phyloP scores from a whole-genome alignment of 495 filamentous ascomycete genomes.

The Podospora pseudoanserina region DNA sequence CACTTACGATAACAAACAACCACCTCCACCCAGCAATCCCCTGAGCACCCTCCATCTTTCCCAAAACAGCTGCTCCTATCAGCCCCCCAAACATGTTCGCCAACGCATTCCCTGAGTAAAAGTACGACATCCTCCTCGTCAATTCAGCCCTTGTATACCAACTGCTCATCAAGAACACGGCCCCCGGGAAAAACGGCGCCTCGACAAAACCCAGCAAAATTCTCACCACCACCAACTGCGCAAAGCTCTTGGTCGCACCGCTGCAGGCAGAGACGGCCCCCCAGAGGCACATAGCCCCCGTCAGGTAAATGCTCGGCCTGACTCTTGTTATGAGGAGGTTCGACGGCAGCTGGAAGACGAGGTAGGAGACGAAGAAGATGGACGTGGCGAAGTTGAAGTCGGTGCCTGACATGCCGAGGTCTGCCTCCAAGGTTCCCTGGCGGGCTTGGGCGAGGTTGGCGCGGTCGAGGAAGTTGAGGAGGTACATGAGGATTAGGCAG shows the following conservation, averaged over 20 bases:
- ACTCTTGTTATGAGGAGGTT: conserved; percentile 51
- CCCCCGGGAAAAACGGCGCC: conserved; percentile 51
- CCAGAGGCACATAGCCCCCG: conserved; percentile 57
- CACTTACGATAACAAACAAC: conserved; percentile 29
- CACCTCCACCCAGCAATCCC: conserved; percentile 42
- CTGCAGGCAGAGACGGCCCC: conserved; percentile 57
- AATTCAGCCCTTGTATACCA: conserved; percentile 52
- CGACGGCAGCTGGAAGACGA: conserved; percentile 54
- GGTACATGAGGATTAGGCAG: conserved; percentile 42
- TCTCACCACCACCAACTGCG: conserved; percentile 53
- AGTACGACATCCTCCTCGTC: conserved; percentile 51
- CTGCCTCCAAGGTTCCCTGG: conserved; percentile 44
- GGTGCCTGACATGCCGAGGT: conserved; percentile 44
- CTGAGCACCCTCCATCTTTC: conserved; percentile 36
- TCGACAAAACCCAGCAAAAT: conserved; percentile 64
- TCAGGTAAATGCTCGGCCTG: conserved; percentile 53
- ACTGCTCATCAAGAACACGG: conserved; percentile 48
- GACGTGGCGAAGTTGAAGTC: conserved; percentile 55
- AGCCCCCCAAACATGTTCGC: conserved; percentile 59
- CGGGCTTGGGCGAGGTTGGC: conserved; percentile 43
- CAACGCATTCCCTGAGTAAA: conserved; percentile 55
- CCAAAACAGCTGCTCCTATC: conserved; percentile 51
- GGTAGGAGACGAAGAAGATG: conserved; percentile 56
- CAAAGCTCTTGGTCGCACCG: conserved; percentile 51
- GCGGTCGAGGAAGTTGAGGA: conserved; percentile 46